phyloP scores from a whole-genome alignment of 257 asterid genomes.

The Fraxinus anomala region DNA sequence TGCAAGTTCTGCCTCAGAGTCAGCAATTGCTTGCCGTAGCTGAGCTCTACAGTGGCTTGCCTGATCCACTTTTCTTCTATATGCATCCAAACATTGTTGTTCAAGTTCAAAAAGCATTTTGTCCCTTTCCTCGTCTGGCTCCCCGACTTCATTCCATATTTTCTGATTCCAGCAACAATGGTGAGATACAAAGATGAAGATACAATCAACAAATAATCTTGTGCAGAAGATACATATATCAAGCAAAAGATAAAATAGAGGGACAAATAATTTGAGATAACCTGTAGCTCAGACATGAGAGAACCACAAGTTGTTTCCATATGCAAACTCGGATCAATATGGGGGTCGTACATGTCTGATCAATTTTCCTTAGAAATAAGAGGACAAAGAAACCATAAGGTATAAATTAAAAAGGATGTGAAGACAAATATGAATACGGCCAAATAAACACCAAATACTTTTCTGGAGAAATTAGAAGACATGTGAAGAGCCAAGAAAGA shows the following conservation, averaged over 20 bases:
- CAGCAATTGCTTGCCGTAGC: constrained; percentile 71
- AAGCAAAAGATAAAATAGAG: not conserved
- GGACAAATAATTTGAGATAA: constrained; percentile 22
- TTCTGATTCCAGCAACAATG: constrained; percentile 48
- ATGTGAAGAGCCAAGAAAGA: not conserved
- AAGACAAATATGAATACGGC: not conserved
- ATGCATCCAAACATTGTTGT: constrained; percentile 77
- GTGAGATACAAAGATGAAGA: not conserved
- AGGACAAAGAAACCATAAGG: constrained; percentile 11
- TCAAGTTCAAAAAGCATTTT: constrained; percentile 78
- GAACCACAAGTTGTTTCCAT: constrained; percentile 75
- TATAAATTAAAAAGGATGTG: constrained; percentile 8
- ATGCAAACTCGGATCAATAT: constrained; percentile 30
- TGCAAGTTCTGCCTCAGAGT: constrained; percentile 78
- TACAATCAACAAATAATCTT: not conserved
- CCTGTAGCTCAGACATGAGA: constrained; percentile 81
- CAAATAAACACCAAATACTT: constrained; percentile 8
- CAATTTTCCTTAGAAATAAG: constrained; percentile 21
- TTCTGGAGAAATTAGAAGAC: not conserved
- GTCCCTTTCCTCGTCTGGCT: constrained; percentile 70
- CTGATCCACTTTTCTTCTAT: constrained; percentile 83
- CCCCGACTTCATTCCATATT: constrained; percentile 95
- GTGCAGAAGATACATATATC: not conserved
- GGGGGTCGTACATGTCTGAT: constrained; percentile 24
- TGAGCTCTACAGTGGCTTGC: constrained; percentile 67